Base-by-base conservation (phyloP, 202 grass and related monocot genomes). In the Zoysia matrella region DNA sequence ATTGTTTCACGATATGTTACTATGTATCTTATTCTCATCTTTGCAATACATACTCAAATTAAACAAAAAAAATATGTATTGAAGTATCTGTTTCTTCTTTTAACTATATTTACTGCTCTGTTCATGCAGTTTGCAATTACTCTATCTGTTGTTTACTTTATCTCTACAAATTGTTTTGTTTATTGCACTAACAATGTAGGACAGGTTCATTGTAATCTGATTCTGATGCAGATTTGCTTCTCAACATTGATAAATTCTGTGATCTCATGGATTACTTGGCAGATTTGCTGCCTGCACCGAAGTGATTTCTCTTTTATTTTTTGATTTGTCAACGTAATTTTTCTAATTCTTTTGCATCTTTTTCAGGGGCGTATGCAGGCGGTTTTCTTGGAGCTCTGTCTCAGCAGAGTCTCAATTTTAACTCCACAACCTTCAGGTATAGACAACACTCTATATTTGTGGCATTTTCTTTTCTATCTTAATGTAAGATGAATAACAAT, bases 361-460 rank as follows among this genome's bases (percentile, higher is more conserved):
- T 36, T 36, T 74, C 3, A 3, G 18, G 7, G 60, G 40, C 54
- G 11, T 77, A 63, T 91, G 45, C 72, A 98, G 95, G 92, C 68
- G 73, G 90, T 95, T 81, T 98, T 98, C 87, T 82, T 98, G 92
- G 95, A 98, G 78, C 84, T 98, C 45, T 98, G 95, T 73, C 8
- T 77, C 14, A 93, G 86, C 77, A 89, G 95, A 65, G 62, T 98
- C 88, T 62, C 89, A 55, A 93, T 98, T 82, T 78, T 98, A 80
- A 82, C 82, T 12, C 92, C 86, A 13, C 95, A 95, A 85, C 78
- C 82, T 95, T 84, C 82, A 95, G 92, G 96, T 95, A 86, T 73
- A 71, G 77, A 60, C 44, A 63, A 69, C 44, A 63, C 39, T 53
- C 30, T 36, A 30, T 46, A 74, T 80, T 13, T 71, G 0, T 66